Percentiles rank a stretch among this genome's conserved stretches.
Conservation (phyloP, 805 yeast species). For the Candida vartiovaarae region DNA sequence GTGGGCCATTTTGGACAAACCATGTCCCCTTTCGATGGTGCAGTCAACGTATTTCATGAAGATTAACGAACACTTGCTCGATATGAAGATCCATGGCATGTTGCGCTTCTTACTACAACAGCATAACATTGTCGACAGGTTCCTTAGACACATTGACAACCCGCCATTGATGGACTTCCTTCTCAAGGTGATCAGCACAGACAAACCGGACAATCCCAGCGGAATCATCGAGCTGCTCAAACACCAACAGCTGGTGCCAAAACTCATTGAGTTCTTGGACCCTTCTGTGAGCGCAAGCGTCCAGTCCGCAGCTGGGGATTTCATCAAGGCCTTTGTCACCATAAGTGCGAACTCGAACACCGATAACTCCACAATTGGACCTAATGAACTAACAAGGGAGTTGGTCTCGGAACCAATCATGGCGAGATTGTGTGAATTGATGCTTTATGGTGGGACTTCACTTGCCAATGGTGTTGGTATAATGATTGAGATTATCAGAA, state of each 20-base stretch:
- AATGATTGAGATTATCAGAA: conserved; percentile 87
- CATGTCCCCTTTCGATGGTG: conserved; percentile 61
- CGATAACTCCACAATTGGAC: conserved; percentile 89
- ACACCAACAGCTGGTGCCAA: conserved; percentile 65
- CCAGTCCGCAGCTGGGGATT: conserved; percentile 94
- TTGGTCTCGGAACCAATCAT: conserved; percentile 72
- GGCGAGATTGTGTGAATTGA: conserved; percentile 60
- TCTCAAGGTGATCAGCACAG: conserved; percentile 84
- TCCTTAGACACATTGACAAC: conserved; percentile 80
- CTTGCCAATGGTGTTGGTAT: conserved; percentile 93
- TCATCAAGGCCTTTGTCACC: conserved; percentile 86
- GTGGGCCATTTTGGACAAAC: conserved; percentile 74
- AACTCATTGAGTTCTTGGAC: conserved; percentile 61
- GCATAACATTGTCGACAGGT: conserved; percentile 65
- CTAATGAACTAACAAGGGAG: conserved; percentile 89
- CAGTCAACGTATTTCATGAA: conserved; percentile 87
- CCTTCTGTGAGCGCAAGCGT: conserved; percentile 62
- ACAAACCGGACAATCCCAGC: conserved; percentile 82
- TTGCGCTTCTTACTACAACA: conserved; percentile 61
- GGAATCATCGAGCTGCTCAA: conserved; percentile 76
- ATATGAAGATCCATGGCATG: conserved; percentile 82
- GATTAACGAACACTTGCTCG: conserved; percentile 82
- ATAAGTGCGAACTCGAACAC: conserved; percentile 90
- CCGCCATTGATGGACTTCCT: conserved; percentile 94
- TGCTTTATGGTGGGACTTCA: conserved; percentile 81